Percentiles rank a stretch among this genome's conserved stretches.
phyloP scores from a whole-genome alignment of 306 rosid genomes.

The Lagenaria siceraria region DNA sequence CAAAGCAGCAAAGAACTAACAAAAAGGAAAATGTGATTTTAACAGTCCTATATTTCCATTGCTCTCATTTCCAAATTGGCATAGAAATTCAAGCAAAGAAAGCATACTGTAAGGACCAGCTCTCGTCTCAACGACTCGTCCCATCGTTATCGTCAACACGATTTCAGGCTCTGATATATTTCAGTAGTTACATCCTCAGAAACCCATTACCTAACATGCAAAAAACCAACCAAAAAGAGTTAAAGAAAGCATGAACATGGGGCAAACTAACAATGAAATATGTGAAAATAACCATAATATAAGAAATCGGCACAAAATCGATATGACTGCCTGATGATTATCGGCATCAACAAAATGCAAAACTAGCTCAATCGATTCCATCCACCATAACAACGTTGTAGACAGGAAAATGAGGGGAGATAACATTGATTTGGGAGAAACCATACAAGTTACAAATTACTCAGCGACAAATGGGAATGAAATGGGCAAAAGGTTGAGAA shows the following conservation, averaged over 20 bases:
- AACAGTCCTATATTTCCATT: background rate
- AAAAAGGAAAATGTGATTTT: background rate
- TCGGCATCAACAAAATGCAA: background rate
- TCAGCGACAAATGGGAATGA: background rate
- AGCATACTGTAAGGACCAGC: background rate
- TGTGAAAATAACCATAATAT: background rate
- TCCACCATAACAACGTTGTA: background rate
- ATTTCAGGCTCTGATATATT: background rate
- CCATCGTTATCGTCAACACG: background rate
- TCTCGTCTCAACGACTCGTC: background rate
- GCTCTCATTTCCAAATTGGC: background rate
- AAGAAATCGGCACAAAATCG: background rate
- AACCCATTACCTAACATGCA: background rate
- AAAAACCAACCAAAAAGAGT: background rate
- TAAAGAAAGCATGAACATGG: background rate
- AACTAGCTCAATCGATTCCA: background rate
- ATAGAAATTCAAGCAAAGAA: background rate
- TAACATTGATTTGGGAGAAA: background rate
- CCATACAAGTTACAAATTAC: background rate
- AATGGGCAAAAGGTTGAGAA: background rate
- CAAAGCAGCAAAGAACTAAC: background rate
- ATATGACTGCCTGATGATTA: background rate
- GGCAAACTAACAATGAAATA: background rate
- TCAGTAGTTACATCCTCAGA: background rate
- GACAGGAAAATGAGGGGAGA: background rate